Percentiles rank a stretch among this genome's conserved stretches.
Conservation (phyloP, 1,284 basidiomycete genomes). For the Naganishia liquefaciens region DNA sequence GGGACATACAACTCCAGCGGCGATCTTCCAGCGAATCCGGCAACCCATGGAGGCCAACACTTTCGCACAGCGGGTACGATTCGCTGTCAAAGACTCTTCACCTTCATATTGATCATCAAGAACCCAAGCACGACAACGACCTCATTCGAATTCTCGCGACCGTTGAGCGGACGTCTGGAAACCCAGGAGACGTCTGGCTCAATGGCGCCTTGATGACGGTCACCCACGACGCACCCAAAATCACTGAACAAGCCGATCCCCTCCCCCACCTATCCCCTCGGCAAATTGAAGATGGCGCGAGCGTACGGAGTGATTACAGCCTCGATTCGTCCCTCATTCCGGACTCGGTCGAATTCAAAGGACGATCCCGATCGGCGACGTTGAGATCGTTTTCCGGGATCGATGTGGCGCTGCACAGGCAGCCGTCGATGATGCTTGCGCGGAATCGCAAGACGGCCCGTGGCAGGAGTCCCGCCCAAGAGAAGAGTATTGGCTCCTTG, state of each 20-base stretch:
- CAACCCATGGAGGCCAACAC: conserved; percentile 2
- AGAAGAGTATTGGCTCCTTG: conserved; percentile 76
- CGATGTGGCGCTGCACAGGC: conserved; percentile 19
- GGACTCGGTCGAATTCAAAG: conserved; percentile 30
- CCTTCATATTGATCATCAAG: conserved; percentile 7
- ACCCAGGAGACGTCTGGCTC: conserved; percentile 61
- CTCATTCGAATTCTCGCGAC: conserved; percentile 39
- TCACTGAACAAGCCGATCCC: background rate
- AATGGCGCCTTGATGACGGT: conserved; percentile 65
- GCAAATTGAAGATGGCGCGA: conserved; percentile 39
- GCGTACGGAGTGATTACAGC: conserved; percentile 36
- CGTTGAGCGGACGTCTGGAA: conserved; percentile 75
- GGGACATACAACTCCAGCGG: conserved; percentile 24
- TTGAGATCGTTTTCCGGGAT: conserved; percentile 21
- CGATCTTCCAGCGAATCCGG: background rate
- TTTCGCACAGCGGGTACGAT: background rate
- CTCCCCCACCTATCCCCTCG: conserved; percentile 1
- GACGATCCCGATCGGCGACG: conserved; percentile 9
- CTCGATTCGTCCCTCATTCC: conserved; percentile 29
- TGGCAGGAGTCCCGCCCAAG: conserved; percentile 65
- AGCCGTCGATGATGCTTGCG: conserved; percentile 16
- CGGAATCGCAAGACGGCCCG: conserved; percentile 3
- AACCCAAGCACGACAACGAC: conserved; percentile 14
- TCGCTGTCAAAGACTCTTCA: conserved; percentile 9
- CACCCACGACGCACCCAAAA: background rate